These are phyloP conservation scores for Aurinia saxatilis DNA, from an alignment of 345 rosid genomes.

Conservation along the genomic window DNA sequence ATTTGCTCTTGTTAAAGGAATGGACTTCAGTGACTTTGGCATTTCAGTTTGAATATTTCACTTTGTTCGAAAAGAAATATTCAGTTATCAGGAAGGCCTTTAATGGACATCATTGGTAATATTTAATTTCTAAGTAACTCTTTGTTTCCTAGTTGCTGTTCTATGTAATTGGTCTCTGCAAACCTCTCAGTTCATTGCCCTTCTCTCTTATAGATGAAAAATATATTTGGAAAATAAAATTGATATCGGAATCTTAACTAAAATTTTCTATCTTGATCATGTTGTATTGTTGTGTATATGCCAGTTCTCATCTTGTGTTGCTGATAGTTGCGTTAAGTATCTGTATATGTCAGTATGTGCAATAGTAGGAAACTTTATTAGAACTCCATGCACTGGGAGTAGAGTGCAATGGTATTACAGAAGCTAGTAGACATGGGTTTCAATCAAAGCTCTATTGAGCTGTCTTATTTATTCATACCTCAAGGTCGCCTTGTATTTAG, in stretches of 20 bases:
- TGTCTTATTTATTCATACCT: not conserved
- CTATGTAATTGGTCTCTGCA: conserved; percentile 19
- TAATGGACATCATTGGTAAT: conserved; percentile 14
- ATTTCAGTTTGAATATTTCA: conserved; percentile 1
- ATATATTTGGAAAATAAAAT: not conserved
- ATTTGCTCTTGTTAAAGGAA: conserved; percentile 10
- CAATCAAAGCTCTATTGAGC: not conserved
- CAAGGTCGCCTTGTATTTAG: not conserved
- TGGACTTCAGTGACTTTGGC: conserved; percentile 13
- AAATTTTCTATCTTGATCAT: not conserved
- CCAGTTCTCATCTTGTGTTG: not conserved
- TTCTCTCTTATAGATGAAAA: conserved; percentile 12
- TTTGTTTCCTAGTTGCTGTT: conserved; percentile 13
- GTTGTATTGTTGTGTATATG: not conserved
- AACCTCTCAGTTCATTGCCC: conserved; percentile 5
- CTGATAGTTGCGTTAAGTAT: not conserved
- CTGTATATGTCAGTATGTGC: conserved; percentile 3
- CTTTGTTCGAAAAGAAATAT: conserved; percentile 17
- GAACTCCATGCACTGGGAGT: not conserved
- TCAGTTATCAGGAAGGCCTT: conserved; percentile 9
- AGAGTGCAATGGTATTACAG: not conserved
- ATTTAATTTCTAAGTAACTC: not conserved
- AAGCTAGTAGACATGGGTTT: too few species aligned
- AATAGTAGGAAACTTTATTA: not conserved
- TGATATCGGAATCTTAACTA: not conserved